A percentile compares a stretch with the other conserved stretches of the same genome.
Evolutionary conservation across 805 yeast genomes (phyloP).

Genomic region (Candida khao-thaluensis): DNA sequence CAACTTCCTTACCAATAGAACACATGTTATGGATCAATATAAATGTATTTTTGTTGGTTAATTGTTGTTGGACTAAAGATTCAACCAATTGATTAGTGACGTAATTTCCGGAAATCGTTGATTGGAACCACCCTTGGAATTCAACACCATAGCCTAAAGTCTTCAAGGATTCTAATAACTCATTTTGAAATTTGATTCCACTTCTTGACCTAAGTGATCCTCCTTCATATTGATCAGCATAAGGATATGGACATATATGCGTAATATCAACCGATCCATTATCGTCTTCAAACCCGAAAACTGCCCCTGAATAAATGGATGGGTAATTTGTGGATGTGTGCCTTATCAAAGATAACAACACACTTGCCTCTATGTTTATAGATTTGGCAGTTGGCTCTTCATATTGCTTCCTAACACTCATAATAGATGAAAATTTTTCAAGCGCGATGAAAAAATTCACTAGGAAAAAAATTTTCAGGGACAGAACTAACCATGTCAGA

Average conservation of each 20-base stretch:
- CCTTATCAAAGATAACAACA: conserved; percentile 58
- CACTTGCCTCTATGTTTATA: conserved; percentile 50
- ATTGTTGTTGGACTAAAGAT: conserved; percentile 63
- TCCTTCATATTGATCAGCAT: conserved; percentile 60
- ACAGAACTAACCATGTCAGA: conserved; percentile 36
- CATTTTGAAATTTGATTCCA: conserved; percentile 67
- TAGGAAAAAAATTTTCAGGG: conserved; percentile 7
- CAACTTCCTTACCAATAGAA: conserved; percentile 61
- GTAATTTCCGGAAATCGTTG: conserved; percentile 67
- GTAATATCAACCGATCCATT: conserved; percentile 50
- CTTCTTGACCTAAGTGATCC: conserved; percentile 60
- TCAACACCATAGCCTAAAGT: conserved; percentile 62
- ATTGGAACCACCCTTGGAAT: conserved; percentile 79
- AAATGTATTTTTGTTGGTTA: conserved; percentile 53
- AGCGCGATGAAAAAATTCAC: background rate
- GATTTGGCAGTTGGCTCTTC: conserved; percentile 38
- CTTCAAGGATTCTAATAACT: conserved; percentile 59
- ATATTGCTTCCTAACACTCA: conserved; percentile 13
- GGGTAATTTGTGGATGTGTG: conserved; percentile 67
- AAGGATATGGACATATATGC: conserved; percentile 69
- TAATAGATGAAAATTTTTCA: conserved; percentile 7
- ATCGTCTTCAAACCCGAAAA: conserved; percentile 70
- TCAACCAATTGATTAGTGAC: conserved; percentile 67
- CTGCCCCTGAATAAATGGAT: conserved; percentile 63
- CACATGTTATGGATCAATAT: conserved; percentile 69